Conservation (phyloP, 352 stramenopile species). For the Aphanomyces stellatus region DNA sequence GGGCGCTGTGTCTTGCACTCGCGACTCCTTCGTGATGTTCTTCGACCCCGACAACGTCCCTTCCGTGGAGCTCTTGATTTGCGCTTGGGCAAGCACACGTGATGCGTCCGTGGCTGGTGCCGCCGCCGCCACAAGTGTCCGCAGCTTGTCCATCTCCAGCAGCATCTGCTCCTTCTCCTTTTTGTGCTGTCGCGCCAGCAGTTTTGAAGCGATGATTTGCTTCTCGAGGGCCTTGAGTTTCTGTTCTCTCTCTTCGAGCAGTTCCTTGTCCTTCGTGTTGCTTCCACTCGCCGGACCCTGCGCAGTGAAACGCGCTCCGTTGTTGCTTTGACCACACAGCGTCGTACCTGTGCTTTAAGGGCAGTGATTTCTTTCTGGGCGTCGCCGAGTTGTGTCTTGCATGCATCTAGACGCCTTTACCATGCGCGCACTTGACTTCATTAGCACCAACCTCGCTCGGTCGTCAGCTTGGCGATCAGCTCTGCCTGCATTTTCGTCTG, state of each 20-base stretch:
- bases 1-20: no score
- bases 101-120: conserved; percentile 11
- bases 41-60: no score
- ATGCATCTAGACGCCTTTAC: no score
- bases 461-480: background rate
- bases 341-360: no score
- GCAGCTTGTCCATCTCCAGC: conserved; percentile 34
- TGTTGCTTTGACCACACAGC: no score
- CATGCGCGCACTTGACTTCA: no score
- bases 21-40: no score
- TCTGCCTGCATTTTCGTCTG: background rate
- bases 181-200: conserved; percentile 52
- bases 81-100: background rate
- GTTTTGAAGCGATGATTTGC: conserved; percentile 56
- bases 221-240: conserved; percentile 44
- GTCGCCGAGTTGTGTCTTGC: no score
- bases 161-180: conserved; percentile 60
- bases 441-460: no score
- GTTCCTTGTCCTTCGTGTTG: conserved; percentile 27
- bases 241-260: conserved; percentile 38
- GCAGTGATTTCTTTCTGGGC: no score
- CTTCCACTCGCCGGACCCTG: no score
- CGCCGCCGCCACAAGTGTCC: background rate
- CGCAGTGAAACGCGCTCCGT: background rate
- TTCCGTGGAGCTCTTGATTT: background rate